A percentile compares a stretch with the other conserved stretches of the same genome.
Evolutionary conservation across 2,329 filamentous ascomycete genomes (phyloP).

Genomic region (Sordariomycetes sp.): DNA sequence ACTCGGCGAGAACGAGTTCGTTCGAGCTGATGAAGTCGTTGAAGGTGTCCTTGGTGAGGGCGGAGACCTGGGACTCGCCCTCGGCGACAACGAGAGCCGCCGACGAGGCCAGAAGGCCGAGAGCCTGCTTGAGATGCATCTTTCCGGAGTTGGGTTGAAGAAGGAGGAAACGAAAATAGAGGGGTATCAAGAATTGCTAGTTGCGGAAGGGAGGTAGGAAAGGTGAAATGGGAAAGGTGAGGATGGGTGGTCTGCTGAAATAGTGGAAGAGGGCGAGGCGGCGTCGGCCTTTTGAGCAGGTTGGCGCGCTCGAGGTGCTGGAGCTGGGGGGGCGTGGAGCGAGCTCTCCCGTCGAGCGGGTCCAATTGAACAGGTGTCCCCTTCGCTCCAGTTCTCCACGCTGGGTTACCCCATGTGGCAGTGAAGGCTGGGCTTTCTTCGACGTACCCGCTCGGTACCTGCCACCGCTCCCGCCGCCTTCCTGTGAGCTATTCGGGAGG

Average conservation of each 20-base stretch:
- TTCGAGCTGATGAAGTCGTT: constrained; percentile 74
- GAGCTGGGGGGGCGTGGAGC: constrained; percentile 10
- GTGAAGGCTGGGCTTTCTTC: neutral
- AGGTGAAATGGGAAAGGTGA: constrained; percentile 6
- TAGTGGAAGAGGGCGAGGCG: constrained; percentile 11
- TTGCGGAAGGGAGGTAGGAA: constrained; percentile 1
- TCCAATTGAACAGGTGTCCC: constrained; percentile 30
- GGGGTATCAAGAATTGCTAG: constrained; percentile 3
- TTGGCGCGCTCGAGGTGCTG: constrained; percentile 11
- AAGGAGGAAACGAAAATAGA: constrained; percentile 1
- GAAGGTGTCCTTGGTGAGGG: constrained; percentile 79
- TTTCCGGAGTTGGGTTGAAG: constrained; percentile 12
- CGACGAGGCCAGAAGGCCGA: constrained; percentile 40
- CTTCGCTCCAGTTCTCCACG: constrained; percentile 10
- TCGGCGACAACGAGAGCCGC: constrained; percentile 46
- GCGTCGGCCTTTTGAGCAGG: constrained; percentile 7
- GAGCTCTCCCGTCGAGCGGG: constrained; percentile 3
- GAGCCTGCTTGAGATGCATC: constrained; percentile 38
- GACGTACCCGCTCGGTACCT: neutral
- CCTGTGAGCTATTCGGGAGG: neutral
- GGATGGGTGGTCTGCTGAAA: constrained; percentile 8
- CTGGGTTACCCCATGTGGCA: constrained; percentile 1
- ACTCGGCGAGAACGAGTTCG: constrained; percentile 87
- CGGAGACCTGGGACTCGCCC: constrained; percentile 59
- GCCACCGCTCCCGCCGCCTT: neutral